Base-by-base conservation (phyloP, 108 stramenopile genomes). In the Pseudonitzschia multiseries region DNA sequence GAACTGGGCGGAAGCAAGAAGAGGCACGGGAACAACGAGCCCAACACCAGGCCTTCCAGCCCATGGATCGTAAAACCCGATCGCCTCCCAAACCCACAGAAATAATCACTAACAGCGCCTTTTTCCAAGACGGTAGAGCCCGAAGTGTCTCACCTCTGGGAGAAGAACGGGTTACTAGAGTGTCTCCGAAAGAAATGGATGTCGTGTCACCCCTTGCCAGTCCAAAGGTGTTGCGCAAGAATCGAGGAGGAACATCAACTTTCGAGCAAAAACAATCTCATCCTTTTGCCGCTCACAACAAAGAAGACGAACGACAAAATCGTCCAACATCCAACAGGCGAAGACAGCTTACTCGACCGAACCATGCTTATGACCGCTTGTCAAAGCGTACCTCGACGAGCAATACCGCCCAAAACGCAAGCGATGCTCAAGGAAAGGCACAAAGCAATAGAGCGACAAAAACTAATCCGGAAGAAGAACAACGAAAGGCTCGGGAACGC, bases 71-170 rank as follows among this genome's bases (percentile, higher is more conserved):
- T 32, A 15, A 22, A 28, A 20, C 66, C 36, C 8, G 8, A 10
- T 28, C 66, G 9, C 66, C 66, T 28, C 66, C 66, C 27, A 18
- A 14, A 13, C 66, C 66, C 12, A 67, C 42, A 48, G 66, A 67
- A 50, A 48, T 67, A 5, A 48, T 50, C 28, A 48, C 46, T 8
- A 44, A 22, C 44, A 46, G 5, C 21, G 21, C 21, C 22, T 40
- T 62, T 62, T 40, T 33, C 28, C 12, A 31, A 31, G 36, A 62
- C 29, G 61, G 61, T 15, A 21, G 36, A 29, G 4, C 32, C 20
- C 57, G 26, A n/a, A 59, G 57, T 27, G 61, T 62, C 8, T 62
- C 61, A 18, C 61, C 61, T 9, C 36, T 62, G n/a, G 61, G 61
- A 10, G 31, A 8, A 6, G 61, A 62, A 20, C 2, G 12, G 18